These are phyloP conservation scores for Trypanosomatidae sp. DNA, from an alignment of 208 protist genomes.

Conservation along the genomic window DNA sequence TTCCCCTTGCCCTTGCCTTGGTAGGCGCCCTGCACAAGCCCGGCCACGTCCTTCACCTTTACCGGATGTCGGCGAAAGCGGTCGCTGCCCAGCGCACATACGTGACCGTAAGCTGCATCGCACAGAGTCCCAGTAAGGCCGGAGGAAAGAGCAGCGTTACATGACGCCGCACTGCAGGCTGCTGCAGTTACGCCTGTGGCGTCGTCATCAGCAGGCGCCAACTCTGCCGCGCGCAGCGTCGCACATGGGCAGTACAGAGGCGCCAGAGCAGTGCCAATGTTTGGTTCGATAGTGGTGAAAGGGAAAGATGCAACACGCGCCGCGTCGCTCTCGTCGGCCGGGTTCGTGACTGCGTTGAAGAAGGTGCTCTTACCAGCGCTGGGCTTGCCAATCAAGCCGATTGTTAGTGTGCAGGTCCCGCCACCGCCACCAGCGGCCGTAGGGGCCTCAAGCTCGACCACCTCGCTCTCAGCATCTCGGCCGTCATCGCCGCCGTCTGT, in stretches of 20 bases:
- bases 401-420: slow-evolving; percentile 73
- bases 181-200: not conserved
- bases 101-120: slow-evolving; percentile 69
- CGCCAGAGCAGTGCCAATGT: slow-evolving; percentile 67
- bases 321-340: slow-evolving; percentile 63
- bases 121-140: slow-evolving; percentile 27
- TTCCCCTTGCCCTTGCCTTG: slow-evolving; percentile 92
- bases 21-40: slow-evolving; percentile 95
- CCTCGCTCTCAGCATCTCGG: not conserved
- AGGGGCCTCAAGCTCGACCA: not conserved
- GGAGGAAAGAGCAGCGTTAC: slow-evolving; percentile 5
- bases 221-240: slow-evolving; percentile 8
- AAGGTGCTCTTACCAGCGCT: slow-evolving; percentile 94
- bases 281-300: slow-evolving; percentile 96
- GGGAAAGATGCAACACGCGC: slow-evolving; percentile 91
- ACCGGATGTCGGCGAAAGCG: slow-evolving; percentile 78
- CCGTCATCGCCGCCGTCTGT: slow-evolving; percentile 6
- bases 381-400: slow-evolving; percentile 94
- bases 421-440: slow-evolving; percentile 19
- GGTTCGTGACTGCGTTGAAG: slow-evolving; percentile 93
- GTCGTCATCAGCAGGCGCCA: not conserved
- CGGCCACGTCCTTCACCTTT: slow-evolving; percentile 92
- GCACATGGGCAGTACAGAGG: slow-evolving; percentile 75
- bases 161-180: not conserved
- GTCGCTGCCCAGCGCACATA: slow-evolving; percentile 29